Percentiles rank a stretch among this genome's conserved stretches.
Evolutionary conservation across 805 yeast species (phyloP).

Genomic region (Yamadazyma phyllophila): DNA sequence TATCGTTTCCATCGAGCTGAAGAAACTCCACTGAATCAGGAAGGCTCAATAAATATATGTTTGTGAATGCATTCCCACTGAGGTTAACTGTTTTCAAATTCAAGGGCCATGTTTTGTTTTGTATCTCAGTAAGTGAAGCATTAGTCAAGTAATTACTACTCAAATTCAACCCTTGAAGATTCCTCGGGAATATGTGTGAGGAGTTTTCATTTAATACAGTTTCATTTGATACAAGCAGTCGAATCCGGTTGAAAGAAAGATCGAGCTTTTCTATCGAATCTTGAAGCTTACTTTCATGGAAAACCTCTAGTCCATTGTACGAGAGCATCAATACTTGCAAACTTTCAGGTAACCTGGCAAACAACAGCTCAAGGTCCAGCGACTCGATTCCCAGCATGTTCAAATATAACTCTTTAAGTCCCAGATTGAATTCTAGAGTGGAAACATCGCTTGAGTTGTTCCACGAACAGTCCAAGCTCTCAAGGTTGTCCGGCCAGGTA

Average conservation of each 20-base stretch:
- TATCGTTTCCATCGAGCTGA: conserved; percentile 8
- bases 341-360: conserved; percentile 18
- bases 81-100: conserved; percentile 12
- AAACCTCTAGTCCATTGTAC: conserved; percentile 23
- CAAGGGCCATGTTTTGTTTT: conserved; percentile 10
- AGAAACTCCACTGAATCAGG: conserved; percentile 11
- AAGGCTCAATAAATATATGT: conserved; percentile 5
- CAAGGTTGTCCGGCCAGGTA: conserved; percentile 24
- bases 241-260: conserved; percentile 23
- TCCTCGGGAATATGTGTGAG: conserved; percentile 10
- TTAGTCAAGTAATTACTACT: conserved; percentile 8
- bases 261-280: conserved; percentile 29
- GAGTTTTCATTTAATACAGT: background rate
- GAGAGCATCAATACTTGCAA: conserved; percentile 34
- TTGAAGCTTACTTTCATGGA: conserved; percentile 21
- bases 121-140: background rate
- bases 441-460: conserved; percentile 20
- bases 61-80: conserved; percentile 7
- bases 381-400: conserved; percentile 25
- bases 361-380: conserved; percentile 11
- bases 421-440: conserved; percentile 23
- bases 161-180: conserved; percentile 11
- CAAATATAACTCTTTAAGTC: conserved; percentile 28
- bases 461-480: conserved; percentile 39
- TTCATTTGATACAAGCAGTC: conserved; percentile 7